These are phyloP conservation scores for Areca catechu DNA, from an alignment of 176 grass and related monocot genomes.

Conservation along the genomic window DNA sequence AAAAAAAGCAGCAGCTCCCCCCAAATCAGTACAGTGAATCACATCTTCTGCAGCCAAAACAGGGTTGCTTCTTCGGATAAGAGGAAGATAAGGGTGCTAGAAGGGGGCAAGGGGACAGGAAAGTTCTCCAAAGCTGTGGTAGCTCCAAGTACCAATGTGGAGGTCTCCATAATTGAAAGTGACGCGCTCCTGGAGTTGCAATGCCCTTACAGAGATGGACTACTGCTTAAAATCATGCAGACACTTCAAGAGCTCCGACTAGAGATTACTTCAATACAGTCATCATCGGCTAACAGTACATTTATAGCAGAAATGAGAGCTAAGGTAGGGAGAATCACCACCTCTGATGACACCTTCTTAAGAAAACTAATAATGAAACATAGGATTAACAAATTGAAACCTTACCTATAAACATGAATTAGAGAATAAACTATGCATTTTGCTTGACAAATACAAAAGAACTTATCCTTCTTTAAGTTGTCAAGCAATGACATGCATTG, in stretches of 20 bases:
- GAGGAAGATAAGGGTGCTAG: conserved; percentile 12
- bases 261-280: conserved; percentile 47
- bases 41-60: background rate
- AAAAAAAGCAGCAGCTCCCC: background rate
- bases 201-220: conserved; percentile 43
- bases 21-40: background rate
- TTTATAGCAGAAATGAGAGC: conserved; percentile 44
- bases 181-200: conserved; percentile 61
- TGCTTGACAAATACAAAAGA: too few relatives aligned
- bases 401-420: too few relatives aligned
- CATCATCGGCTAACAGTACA: conserved; percentile 26
- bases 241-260: conserved; percentile 44
- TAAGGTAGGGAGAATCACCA: conserved; percentile 25
- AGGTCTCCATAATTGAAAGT: conserved; percentile 60
- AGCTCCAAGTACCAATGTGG: conserved; percentile 26
- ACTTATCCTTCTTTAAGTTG: too few relatives aligned
- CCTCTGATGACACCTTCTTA: background rate
- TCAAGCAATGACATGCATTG: too few relatives aligned
- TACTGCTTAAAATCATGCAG: conserved; percentile 58
- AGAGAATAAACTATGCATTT: too few relatives aligned
- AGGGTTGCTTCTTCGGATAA: background rate
- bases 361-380: background rate
- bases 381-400: background rate
- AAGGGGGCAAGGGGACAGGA: conserved; percentile 18
- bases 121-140: background rate